Evolutionary conservation across 2,329 filamentous ascomycete species (phyloP), one percentile per base, ranked within the genome.

Genomic region (Lachnellula subtilissima): DNA sequence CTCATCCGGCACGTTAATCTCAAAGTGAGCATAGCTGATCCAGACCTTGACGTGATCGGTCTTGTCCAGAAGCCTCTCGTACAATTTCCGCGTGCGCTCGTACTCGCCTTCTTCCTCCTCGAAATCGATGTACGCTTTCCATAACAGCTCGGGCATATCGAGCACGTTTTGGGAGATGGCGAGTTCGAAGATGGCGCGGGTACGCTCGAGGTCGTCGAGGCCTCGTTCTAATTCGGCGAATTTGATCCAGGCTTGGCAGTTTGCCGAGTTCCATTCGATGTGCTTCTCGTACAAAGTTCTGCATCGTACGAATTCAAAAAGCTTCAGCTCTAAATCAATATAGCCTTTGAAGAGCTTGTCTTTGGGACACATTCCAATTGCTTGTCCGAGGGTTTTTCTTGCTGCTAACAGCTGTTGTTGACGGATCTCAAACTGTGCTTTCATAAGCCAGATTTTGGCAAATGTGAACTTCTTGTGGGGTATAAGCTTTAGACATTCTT

Each of bases 1-100:
- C 12, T 78, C 82, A 55, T 96, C 91, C 46, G 91, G 91, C 0
- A 96, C 86, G 71, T 94, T 93, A 76, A 97, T 90, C 74, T 99
- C 94, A 69, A 99, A 97, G 72, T 95, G 89, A n/a, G 94, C 94
- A 74, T 93, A 99, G 72, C 89, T 93, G 73, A 94, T 96, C 94
- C 94, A 99, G 58, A 99, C 94, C 78, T 97, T 99, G 78, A 97
- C 91, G 70, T 99, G 94, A 68, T 94, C 87, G n/a, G 94, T 96
- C 84, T 95, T 97, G 67, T 90, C 80, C 45, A 99, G 81, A 12
- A 99, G 80, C 7, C 93, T 84, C 76, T 97, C 93, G 74, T 97
- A 99, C 46, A 99, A 77, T 3, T 77, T 76, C 49, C 94, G 82
- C 4, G 91, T 91, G 49, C 86, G 80, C 52, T 91, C 90, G 72